A percentile compares a stretch with the other conserved stretches of the same genome.
These are phyloP conservation scores for Aspergillus niger DNA, from an alignment of 2,329 filamentous ascomycete genomes.

Conservation along the genomic window DNA sequence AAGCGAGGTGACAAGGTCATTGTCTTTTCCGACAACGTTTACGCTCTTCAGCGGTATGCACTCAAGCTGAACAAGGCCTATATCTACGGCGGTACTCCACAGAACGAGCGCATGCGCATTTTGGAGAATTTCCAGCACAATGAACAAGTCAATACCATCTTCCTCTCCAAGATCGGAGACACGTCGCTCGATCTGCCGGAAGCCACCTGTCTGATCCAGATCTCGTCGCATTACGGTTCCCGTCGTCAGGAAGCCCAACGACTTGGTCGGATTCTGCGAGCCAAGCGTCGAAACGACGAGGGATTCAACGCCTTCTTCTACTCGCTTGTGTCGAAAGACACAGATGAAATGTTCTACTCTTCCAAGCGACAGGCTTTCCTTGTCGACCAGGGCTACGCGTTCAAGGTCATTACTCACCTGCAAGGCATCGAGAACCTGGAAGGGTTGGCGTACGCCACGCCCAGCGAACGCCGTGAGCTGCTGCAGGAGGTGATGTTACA, in stretches of 20 bases:
- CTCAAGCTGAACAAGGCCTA: slow-evolving; percentile 81
- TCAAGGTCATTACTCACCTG: slow-evolving; percentile 97
- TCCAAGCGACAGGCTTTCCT: slow-evolving; percentile 96
- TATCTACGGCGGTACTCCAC: slow-evolving; percentile 86
- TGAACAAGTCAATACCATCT: slow-evolving; percentile 84
- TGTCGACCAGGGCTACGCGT: slow-evolving; percentile 96
- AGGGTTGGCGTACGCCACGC: slow-evolving; percentile 75
- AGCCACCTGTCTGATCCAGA: slow-evolving; percentile 94
- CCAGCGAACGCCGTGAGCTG: slow-evolving; percentile 79
- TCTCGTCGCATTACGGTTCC: slow-evolving; percentile 95
- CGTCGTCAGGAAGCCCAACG: slow-evolving; percentile 95
- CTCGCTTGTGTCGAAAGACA: slow-evolving; percentile 94
- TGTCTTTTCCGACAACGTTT: slow-evolving; percentile 97
- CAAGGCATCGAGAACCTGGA: slow-evolving; percentile 85
- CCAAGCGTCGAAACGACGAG: slow-evolving; percentile 94
- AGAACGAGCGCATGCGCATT: slow-evolving; percentile 81
- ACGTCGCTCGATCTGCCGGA: slow-evolving; percentile 97
- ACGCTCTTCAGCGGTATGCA: slow-evolving; percentile 83
- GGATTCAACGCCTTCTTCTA: slow-evolving; percentile 99
- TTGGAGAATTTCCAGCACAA: slow-evolving; percentile 96
- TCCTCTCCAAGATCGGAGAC: slow-evolving; percentile 96
- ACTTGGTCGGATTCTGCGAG: slow-evolving; percentile 86
- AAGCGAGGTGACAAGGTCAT: slow-evolving; percentile 95
- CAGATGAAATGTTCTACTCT: slow-evolving; percentile 96
- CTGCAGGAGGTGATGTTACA: slow-evolving; percentile 87